Evolutionary conservation across 2,329 filamentous ascomycete genomes (phyloP), one percentile per base, ranked within the genome.

Genomic region (Talaromyces verruculosus): DNA sequence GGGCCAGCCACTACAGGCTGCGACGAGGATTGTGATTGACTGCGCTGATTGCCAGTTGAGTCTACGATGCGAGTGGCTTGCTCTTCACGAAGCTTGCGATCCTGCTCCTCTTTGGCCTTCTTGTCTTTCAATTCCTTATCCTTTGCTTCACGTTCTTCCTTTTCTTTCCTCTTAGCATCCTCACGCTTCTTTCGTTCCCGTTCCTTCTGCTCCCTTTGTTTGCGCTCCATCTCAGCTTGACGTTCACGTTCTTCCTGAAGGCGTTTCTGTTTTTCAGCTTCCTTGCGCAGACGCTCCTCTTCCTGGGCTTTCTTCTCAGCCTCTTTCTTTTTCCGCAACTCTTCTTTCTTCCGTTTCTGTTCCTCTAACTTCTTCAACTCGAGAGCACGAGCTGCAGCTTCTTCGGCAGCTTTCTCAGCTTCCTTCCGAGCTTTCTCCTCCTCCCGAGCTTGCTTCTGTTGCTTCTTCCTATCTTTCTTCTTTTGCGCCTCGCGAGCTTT

Each of bases 401-500:
- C 93, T 77, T 97, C 92, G 2, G 91, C 92, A 15, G 91, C 92
- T 77, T 91, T 93, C 75, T 97, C 93, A 5, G 93, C 92, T 53
- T 98, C 94, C 72, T 88, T 91, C 65, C 87, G 89, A 39, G 92
- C 91, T 78, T 92, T 93, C 75, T 97, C 93, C 75, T 97, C 94
- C n/a, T 94, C 92, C 70, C 91, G 88, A 2, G 89, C 89, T 75
- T 92, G 89, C 79, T 94, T 96, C 81, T 96, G 94, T 74, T 92
- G 88, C 25, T 89, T 89, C 69, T 93, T 92, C 82, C 94, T 97
- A 74, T 97, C 93, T 79, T 97, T 98, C 76, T 91, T 92, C 84
- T 95, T 96, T 77, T 96, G 91, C 17, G 95, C 93, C 74, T 97
- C 94, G 74, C 92, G 92, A 58, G 92, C 91, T 78, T 94, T 97